Evolutionary conservation across 257 asterid species (phyloP).

Genomic region (Fraxinus anomala): DNA sequence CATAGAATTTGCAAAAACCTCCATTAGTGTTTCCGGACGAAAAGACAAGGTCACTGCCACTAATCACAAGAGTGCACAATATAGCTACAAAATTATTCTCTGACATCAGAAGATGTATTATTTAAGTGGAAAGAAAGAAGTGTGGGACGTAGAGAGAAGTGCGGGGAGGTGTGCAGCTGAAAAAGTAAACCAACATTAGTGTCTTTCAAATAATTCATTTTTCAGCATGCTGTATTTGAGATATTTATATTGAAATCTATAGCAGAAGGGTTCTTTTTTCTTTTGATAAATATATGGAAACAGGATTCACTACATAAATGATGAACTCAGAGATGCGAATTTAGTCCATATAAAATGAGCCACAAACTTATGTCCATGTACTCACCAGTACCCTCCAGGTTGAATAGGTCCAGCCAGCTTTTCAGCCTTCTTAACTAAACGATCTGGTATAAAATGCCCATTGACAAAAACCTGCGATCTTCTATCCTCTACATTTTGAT

Average conservation of each 20-base stretch:
- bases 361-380: slow-evolving; percentile 18
- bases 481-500: slow-evolving; percentile 49
- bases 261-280: neutral
- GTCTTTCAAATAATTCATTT: neutral
- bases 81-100: slow-evolving; percentile 6
- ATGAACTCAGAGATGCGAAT: slow-evolving; percentile 8
- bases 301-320: neutral
- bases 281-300: neutral
- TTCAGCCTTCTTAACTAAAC: slow-evolving; percentile 84
- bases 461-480: slow-evolving; percentile 63
- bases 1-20: slow-evolving; percentile 16
- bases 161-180: neutral
- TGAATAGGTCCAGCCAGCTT: slow-evolving; percentile 85
- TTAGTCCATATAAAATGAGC: slow-evolving; percentile 18
- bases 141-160: neutral
- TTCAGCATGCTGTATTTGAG: neutral
- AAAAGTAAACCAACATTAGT: neutral
- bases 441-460: slow-evolving; percentile 67
- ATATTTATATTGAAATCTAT: neutral
- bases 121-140: slow-evolving; percentile 10
- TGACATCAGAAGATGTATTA: neutral
- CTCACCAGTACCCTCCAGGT: slow-evolving; percentile 91
- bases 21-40: slow-evolving; percentile 27
- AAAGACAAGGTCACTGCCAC: neutral
- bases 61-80: neutral